phyloP scores from a whole-genome alignment of 352 stramenopile species.

The Pythium grandisporangium region DNA sequence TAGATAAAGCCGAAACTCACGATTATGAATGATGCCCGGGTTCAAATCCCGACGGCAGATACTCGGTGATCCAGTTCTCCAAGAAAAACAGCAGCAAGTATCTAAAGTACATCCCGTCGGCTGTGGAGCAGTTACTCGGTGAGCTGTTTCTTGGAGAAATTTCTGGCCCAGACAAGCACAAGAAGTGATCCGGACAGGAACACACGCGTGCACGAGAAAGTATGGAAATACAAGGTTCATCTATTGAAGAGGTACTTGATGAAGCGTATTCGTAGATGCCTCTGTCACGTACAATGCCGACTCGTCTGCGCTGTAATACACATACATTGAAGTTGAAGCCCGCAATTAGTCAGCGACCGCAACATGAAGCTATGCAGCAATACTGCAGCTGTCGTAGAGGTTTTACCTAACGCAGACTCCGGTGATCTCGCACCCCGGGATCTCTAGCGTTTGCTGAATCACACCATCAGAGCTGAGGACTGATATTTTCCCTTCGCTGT shows the following conservation, averaged over 20 bases:
- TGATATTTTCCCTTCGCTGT: conserved; percentile 48
- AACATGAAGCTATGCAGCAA: too few species aligned
- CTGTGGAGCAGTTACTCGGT: conserved; percentile 69
- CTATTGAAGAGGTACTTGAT: conserved; percentile 26
- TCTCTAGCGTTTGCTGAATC: conserved; percentile 34
- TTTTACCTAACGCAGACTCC: conserved; percentile 61
- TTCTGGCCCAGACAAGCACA: too few species aligned
- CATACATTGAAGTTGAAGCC: too few species aligned
- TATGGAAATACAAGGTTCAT: conserved; percentile 7
- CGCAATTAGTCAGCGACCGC: too few species aligned
- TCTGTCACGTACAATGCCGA: conserved; percentile 63
- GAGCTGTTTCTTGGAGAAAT: conserved; percentile 71
- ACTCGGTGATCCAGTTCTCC: conserved; percentile 88
- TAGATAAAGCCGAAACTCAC: too few species aligned
- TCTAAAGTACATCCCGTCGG: conserved; percentile 82
- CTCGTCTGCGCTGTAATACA: conserved; percentile 30
- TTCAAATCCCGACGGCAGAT: conserved; percentile 26
- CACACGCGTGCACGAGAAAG: too few species aligned
- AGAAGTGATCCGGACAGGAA: too few species aligned
- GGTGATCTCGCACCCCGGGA: conserved; percentile 66
- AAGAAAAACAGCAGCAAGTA: conserved; percentile 88
- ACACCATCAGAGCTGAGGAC: conserved; percentile 40
- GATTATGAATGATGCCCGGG: neutral
- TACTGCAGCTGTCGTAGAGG: too few species aligned
- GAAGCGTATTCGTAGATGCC: conserved; percentile 61